Evolutionary conservation across 2,329 filamentous ascomycete species (phyloP).

Genomic region (Sclerotinia borealis): DNA sequence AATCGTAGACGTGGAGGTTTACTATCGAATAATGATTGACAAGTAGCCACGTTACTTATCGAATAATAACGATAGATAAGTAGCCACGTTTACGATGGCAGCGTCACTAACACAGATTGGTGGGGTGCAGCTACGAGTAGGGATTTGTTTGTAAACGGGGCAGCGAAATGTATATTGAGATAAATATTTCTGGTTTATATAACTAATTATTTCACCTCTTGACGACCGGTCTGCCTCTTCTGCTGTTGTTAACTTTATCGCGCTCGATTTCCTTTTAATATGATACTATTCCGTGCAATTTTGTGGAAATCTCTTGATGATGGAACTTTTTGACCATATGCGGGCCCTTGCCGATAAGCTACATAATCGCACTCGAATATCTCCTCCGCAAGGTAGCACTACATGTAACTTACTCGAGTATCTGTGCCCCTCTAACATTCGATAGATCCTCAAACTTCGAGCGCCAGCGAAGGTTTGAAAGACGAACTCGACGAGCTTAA

Average conservation of each 20-base stretch:
- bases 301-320: background rate
- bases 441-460: background rate
- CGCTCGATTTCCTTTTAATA: background rate
- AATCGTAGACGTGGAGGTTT: no score
- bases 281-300: background rate
- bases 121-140: no score
- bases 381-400: background rate
- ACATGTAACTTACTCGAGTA: background rate
- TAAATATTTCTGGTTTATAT: background rate
- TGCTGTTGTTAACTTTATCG: background rate
- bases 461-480: background rate
- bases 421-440: background rate
- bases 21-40: no score
- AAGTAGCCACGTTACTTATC: no score
- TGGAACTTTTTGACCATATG: slow-evolving; percentile 11
- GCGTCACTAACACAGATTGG: no score
- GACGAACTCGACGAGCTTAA: background rate
- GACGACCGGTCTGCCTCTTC: no score
- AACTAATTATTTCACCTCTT: background rate
- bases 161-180: background rate
- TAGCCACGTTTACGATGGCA: no score
- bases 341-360: background rate
- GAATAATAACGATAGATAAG: no score
- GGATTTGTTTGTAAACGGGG: background rate
- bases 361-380: background rate